Conservation (phyloP, 805 yeast species). For the Starmera pachycereana region DNA sequence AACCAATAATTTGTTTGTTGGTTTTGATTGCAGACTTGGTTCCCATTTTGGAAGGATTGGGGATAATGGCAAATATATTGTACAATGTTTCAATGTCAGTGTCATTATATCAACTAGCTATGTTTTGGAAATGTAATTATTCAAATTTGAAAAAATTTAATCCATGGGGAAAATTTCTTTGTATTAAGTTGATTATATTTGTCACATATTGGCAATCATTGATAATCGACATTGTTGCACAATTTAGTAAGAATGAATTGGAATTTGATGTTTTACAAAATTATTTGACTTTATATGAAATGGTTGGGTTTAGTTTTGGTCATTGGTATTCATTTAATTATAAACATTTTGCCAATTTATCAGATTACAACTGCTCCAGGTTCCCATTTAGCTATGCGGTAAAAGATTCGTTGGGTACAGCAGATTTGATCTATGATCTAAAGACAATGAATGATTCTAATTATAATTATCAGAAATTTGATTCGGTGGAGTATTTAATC, state of each 20-base stretch:
- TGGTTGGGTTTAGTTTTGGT: slow-evolving; percentile 78
- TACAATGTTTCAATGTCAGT: slow-evolving; percentile 76
- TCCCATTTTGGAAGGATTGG: no score
- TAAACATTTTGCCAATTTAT: slow-evolving; percentile 51
- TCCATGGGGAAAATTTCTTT: slow-evolving; percentile 87
- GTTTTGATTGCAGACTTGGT: slow-evolving; percentile 33
- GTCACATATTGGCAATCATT: slow-evolving; percentile 94
- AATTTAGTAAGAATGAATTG: no score
- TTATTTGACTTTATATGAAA: slow-evolving; percentile 69
- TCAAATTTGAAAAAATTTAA: slow-evolving; percentile 65
- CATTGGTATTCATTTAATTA: slow-evolving; percentile 83
- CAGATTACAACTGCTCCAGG: slow-evolving; percentile 61
- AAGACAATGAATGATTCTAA: slow-evolving; percentile 57
- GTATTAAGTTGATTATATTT: slow-evolving; percentile 88
- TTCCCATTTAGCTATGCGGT: slow-evolving; percentile 52
- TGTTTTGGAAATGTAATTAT: slow-evolving; percentile 90
- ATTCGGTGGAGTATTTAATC: slow-evolving; percentile 61
- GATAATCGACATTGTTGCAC: slow-evolving; percentile 16
- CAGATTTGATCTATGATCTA: slow-evolving; percentile 77
- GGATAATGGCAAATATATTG: slow-evolving; percentile 11
- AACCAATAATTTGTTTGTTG: slow-evolving; percentile 68
- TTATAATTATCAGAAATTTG: slow-evolving; percentile 77
- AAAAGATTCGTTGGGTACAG: slow-evolving; percentile 63
- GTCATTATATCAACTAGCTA: slow-evolving; percentile 75
- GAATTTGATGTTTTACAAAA: slow-evolving; percentile 22